phyloP scores from a whole-genome alignment of 495 filamentous ascomycete species.

The Penicillium daleae region DNA sequence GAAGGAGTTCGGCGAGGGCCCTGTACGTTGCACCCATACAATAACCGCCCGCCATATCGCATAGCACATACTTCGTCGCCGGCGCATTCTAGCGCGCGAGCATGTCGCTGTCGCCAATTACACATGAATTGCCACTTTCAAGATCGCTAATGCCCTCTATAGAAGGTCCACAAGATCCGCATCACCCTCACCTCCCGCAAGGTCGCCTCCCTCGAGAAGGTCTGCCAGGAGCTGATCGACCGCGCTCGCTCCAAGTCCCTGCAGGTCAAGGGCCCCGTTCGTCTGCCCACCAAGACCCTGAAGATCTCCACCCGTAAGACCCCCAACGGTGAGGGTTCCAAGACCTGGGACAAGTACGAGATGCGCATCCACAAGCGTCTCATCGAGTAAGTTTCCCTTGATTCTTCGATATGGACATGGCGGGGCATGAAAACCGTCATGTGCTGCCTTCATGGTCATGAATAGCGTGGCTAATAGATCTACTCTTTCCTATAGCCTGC shows the following conservation, averaged over 20 bases:
- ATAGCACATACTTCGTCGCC: neutral
- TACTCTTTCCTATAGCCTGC: constrained; percentile 61
- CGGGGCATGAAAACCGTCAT: neutral
- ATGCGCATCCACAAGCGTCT: constrained; percentile 99
- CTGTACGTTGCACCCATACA: constrained; percentile 53
- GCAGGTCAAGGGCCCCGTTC: constrained; percentile 97
- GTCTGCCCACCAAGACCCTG: constrained; percentile 96
- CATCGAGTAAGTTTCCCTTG: constrained; percentile 70
- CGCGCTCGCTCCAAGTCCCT: constrained; percentile 98
- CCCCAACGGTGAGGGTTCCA: constrained; percentile 98
- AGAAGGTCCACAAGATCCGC: constrained; percentile 98
- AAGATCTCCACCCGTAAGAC: constrained; percentile 96
- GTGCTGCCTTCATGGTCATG: neutral
- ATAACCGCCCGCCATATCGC: constrained; percentile 7
- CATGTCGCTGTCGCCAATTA: constrained; percentile 16
- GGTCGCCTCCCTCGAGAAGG: constrained; percentile 95
- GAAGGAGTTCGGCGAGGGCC: constrained; percentile 90
- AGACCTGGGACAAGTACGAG: constrained; percentile 99
- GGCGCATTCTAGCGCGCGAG: constrained; percentile 1
- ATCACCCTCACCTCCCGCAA: constrained; percentile 96
- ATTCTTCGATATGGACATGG: neutral
- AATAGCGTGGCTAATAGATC: constrained; percentile 10
- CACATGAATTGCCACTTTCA: neutral
- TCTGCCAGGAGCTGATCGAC: constrained; percentile 96
- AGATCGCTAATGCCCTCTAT: constrained; percentile 26